Evolutionary conservation across 805 yeast species (phyloP).

Genomic region (Groenewaldozyma salmanticensis): DNA sequence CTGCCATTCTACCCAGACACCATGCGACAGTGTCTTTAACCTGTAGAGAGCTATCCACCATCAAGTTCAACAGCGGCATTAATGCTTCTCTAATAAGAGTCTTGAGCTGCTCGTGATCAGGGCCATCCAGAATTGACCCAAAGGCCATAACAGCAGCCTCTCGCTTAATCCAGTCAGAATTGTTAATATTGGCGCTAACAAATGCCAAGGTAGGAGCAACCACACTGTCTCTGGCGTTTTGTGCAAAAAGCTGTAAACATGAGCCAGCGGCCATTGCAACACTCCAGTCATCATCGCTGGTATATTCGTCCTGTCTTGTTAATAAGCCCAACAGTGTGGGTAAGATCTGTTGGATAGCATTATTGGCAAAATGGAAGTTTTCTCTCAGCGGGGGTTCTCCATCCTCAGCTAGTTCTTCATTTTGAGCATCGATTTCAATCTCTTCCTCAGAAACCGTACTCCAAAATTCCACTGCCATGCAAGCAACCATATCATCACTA

Average conservation of each 20-base stretch:
- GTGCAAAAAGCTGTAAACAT: slow-evolving; percentile 88
- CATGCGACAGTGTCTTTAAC: slow-evolving; percentile 97
- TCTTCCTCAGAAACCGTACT: slow-evolving; percentile 99
- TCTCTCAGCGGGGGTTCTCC: slow-evolving; percentile 36
- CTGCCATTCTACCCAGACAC: slow-evolving; percentile 96
- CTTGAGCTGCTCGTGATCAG: slow-evolving; percentile 61
- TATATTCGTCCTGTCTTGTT: slow-evolving; percentile 55
- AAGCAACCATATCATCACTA: slow-evolving; percentile 73
- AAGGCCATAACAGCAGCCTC: slow-evolving; percentile 99
- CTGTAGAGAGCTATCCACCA: slow-evolving; percentile 66
- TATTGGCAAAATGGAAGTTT: slow-evolving; percentile 72
- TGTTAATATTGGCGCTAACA: slow-evolving; percentile 63
- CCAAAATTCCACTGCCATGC: slow-evolving; percentile 99
- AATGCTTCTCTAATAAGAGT: slow-evolving; percentile 72
- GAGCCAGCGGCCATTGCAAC: slow-evolving; percentile 99
- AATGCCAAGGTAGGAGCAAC: slow-evolving; percentile 77
- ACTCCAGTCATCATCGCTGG: slow-evolving; percentile 86
- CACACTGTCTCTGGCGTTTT: slow-evolving; percentile 75
- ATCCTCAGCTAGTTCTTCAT: slow-evolving; percentile 37
- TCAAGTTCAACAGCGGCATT: slow-evolving; percentile 63
- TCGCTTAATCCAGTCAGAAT: slow-evolving; percentile 68
- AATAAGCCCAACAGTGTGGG: slow-evolving; percentile 76
- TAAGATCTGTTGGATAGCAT: slow-evolving; percentile 74
- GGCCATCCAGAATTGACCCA: slow-evolving; percentile 94
- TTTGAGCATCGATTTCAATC: slow-evolving; percentile 61